Base-by-base conservation (phyloP, 139 green algal species). In the Asterochloris erici region DNA sequence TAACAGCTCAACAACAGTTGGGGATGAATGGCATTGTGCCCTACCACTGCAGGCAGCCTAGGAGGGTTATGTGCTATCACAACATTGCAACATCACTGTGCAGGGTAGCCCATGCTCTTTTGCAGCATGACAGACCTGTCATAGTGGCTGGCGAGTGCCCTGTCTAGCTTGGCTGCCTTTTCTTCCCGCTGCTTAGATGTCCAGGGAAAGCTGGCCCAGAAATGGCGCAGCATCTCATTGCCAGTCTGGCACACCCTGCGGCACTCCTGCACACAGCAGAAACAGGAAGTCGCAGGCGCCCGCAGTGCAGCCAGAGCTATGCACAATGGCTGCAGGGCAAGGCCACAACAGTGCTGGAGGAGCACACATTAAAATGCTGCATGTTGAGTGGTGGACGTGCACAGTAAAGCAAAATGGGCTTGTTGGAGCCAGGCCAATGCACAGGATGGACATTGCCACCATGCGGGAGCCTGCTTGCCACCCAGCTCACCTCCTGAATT, bases 141-240 rank as follows among this genome's bases (percentile, higher is more conserved):
- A 60, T 82, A 87, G 70, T 92, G 90, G 21, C 81, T 63, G 13
- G 74, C n/a, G 47, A 93, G 79, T 28, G 85, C 74, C 12, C 62
- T 60, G 14, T 83, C 78, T 64, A 95, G 79, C 60, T 85, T 77
- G 21, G 38, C 28, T 0, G 89, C 86, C 80, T 92, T 91, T 9
- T 82, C 69, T 14, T 84, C 73, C 16, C 87, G 86, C 4, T 81
- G 70, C 0, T 85, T 66, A 12, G 79, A 85, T 63, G 82, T 86
- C 21, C 88, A 54, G 0, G 90, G 90, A 27, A 92, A 86, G 17
- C 77, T 83, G 26, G 82, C 83, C 92, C 92, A 96, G 74, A 95
- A 91, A 84, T 96, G 92, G 0, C 92, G 85, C 80, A 96, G 84
- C 85, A 96, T 85, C 90, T 96, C 92, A 84, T 96, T 93, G 69